Base-by-base conservation (phyloP, 1,284 basidiomycete genomes). In the Ceratobasidium sp. region DNA sequence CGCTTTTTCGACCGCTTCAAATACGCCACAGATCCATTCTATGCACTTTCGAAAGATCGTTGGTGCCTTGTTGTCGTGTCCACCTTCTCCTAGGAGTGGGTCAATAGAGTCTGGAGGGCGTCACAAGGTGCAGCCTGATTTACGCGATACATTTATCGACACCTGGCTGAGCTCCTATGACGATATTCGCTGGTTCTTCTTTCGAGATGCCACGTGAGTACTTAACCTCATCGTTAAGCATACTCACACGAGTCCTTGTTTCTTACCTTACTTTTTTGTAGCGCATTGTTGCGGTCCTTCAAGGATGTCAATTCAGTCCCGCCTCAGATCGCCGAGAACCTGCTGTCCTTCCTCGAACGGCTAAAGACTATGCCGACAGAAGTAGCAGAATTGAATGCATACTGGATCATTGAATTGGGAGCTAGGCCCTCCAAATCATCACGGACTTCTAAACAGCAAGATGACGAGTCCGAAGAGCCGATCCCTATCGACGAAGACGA, bases 101-200 rank as follows among this genome's bases (percentile, higher is more conserved):
- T 69, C 71, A 66, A 58, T 56, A 4, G 74, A 72, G 5, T 42
- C 67, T 3, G 68, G 68, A 6, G 68, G 73, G 16, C 14, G 27
- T 25, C 77, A 79, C 1, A 75, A 78, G 47, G 77, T 87, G 27
- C 82, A 87, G 54, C 58, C 80, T 1, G 87, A 90, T 72, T 86
- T 92, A 8, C 78, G 84, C 23, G 81, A 87, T 59, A 77, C 82
- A 27, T 91, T 92, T 75, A 78, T 87, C 69, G 83, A 85, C 42
- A 85, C 82, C 9, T 93, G 87, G 86, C 82, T 93, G 71, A 87
- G 86, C 72, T 85, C 90, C 58, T 80, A 95, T 76, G 92, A 95
- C 72, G 97, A 98, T 76, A 82, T 98, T 27, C 87, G 95, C 69
- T 97, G 91, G 88, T 93, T 91, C 77, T 97, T 97, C 79, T 84